Base-by-base conservation (phyloP, 2,329 filamentous ascomycete species). In the Aspergillus sp. region DNA sequence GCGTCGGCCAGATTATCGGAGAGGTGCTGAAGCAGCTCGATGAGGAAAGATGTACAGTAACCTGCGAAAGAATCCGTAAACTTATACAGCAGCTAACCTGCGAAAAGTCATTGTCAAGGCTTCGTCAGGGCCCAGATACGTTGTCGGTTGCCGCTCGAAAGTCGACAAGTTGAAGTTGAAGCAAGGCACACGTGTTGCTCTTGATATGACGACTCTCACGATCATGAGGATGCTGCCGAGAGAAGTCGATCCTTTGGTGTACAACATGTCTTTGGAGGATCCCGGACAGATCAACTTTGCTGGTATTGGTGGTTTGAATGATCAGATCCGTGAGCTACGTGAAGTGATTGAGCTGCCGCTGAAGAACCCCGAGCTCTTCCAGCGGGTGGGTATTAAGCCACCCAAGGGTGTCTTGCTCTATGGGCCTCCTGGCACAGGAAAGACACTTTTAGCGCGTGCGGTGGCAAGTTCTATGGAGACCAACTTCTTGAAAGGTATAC, bases 201-300 rank as follows among this genome's bases (percentile, higher is more conserved):
- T 99, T 63, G 95, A 99, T 75, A 99, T 99, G 95, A 99, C 95
- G 55, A 99, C 95, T 22, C 90, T 99, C 70, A 99, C 95, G 64
- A 99, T 99, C 80, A 99, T 99, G 95, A 92, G 95, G 74, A 99
- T 99, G 95, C 85, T 99, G 51, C 96, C 95, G 63, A 91, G 95
- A 78, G 95, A 99, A 83, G 96, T 99, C 76, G 95, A 99, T 76
- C 95, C 95, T 22, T 85, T 99, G 69, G 95, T 99, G 70, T 99
- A 99, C 87, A 99, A 99, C 84, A 99, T 99, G 95, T 99, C 95
- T 22, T 81, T 99, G 71, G 95, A 99, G 79, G 95, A 99, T 76
- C 95, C 95, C 0, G 95, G 95, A 6, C 94, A 98, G 79, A 90
- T 99, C 79, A 97, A 92, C 83, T 99, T 99, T 79, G 94, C 90